Conservation (phyloP, 2,329 filamentous ascomycete genomes). For the Calonectria fujianensis region DNA sequence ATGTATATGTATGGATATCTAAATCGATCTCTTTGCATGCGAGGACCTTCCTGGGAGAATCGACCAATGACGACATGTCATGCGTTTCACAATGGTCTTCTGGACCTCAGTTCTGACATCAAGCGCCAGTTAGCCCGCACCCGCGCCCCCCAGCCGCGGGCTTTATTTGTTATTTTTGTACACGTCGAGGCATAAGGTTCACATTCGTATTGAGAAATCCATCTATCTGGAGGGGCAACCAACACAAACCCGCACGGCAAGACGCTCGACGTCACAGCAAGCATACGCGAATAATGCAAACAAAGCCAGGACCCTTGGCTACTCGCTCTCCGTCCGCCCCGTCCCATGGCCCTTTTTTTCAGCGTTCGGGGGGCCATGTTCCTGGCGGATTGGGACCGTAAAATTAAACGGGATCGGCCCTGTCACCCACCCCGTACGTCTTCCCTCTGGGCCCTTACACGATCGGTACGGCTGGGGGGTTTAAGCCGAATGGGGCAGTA, state of each 20-base stretch:
- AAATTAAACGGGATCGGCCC: conserved; percentile 32
- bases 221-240: conserved; percentile 1
- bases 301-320: background rate
- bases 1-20: conserved; percentile 28
- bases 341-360: background rate
- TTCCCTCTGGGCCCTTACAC: background rate
- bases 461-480: conserved; percentile 28
- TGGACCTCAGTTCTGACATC: conserved; percentile 30
- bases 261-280: background rate
- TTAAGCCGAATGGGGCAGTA: conserved; percentile 48
- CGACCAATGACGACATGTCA: conserved; percentile 46
- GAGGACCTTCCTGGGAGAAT: conserved; percentile 40
- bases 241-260: background rate
- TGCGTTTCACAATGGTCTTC: conserved; percentile 36
- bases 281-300: background rate
- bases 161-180: conserved; percentile 18
- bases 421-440: conserved; percentile 1
- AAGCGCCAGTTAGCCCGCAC: conserved; percentile 9
- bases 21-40: conserved; percentile 22
- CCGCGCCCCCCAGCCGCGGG: conserved; percentile 21
- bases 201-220: background rate
- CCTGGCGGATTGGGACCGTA: conserved; percentile 25
- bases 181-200: background rate
- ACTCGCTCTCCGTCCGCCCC: background rate
- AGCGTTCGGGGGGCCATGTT: conserved; percentile 5